Evolutionary conservation across 345 rosid species (phyloP).

Genomic region (Gossypium longicalyx): DNA sequence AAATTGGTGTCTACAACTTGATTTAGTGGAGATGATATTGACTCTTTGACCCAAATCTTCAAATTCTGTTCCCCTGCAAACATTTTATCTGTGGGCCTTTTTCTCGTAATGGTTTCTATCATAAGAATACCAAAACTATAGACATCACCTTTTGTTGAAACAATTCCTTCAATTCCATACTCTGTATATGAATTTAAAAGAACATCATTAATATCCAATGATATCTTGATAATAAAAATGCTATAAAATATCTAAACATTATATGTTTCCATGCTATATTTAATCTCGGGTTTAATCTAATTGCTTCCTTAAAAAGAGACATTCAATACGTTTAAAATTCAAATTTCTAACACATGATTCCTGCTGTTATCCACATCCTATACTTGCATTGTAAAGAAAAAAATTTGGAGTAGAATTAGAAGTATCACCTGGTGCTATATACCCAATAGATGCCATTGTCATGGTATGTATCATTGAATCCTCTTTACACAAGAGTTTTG

Average conservation of each 20-base stretch:
- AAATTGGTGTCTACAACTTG: neutral
- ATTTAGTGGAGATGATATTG: neutral
- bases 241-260: too few species aligned
- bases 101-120: conserved; percentile 20
- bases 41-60: conserved; percentile 4
- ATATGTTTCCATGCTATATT: too few species aligned
- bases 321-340: too few species aligned
- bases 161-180: conserved; percentile 10
- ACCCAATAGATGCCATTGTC: neutral
- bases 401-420: neutral
- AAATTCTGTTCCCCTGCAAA: conserved; percentile 9
- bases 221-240: too few species aligned
- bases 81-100: conserved; percentile 10
- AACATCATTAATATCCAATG: neutral
- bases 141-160: conserved; percentile 16
- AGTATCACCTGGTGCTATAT: conserved; percentile 14
- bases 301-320: too few species aligned
- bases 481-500: neutral
- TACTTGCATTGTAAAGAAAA: too few species aligned
- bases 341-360: too few species aligned
- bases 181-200: neutral
- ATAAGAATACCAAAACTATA: conserved; percentile 18
- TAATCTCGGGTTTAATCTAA: too few species aligned
- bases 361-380: too few species aligned
- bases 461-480: neutral